Conservation (phyloP, 106 monocot species). For the Xerophyta viscosa region DNA sequence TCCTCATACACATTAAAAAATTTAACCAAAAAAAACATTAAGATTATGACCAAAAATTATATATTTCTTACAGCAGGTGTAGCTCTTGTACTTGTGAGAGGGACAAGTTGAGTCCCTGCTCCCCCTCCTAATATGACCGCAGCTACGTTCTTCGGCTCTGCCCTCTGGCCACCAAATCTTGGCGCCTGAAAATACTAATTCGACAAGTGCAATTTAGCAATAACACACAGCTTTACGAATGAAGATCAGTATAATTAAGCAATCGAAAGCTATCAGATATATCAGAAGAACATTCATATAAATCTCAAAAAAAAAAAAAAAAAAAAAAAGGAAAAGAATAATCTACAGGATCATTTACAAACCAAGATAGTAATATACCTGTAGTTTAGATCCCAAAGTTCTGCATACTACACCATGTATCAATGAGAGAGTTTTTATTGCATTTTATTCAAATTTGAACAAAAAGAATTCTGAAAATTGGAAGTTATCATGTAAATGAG, state of each 20-base stretch:
- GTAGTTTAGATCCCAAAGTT: too few species aligned
- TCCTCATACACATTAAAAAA: not conserved
- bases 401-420: too few species aligned
- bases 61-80: constrained; percentile 73
- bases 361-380: too few species aligned
- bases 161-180: constrained; percentile 20
- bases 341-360: too few species aligned
- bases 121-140: constrained; percentile 80
- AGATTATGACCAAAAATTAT: too few species aligned
- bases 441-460: too few species aligned
- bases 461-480: too few species aligned
- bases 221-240: not conserved
- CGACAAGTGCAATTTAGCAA: not conserved
- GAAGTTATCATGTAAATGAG: too few species aligned
- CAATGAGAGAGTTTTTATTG: too few species aligned
- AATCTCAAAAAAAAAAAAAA: too few species aligned
- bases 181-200: constrained; percentile 50
- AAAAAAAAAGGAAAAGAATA: too few species aligned
- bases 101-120: constrained; percentile 77
- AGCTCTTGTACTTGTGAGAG: constrained; percentile 65
- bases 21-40: not conserved
- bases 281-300: not conserved
- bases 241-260: too few species aligned
- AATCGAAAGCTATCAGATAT: not conserved
- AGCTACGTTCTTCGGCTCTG: constrained; percentile 57